These are phyloP conservation scores for Rhododendron molle DNA, from an alignment of 148 eudicot species.

Conservation along the genomic window DNA sequence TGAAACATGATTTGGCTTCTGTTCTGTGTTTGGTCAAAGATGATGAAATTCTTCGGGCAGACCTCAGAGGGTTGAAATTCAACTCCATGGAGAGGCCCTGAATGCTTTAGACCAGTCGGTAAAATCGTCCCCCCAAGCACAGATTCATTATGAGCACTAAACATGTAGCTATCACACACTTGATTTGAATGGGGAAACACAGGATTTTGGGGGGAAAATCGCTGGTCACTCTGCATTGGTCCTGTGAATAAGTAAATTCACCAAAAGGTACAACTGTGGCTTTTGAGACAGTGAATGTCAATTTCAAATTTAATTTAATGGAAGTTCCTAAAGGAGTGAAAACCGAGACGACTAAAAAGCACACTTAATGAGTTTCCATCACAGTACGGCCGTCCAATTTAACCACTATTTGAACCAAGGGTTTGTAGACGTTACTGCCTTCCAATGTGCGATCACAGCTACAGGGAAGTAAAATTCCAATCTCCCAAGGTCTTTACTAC, in stretches of 20 bases:
- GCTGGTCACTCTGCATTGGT: conserved; percentile 43
- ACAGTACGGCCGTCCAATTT: conserved; percentile 17
- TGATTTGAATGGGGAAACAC: conserved; percentile 29
- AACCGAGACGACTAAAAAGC: conserved; percentile 17
- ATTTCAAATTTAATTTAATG: neutral
- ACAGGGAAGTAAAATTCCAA: conserved; percentile 17
- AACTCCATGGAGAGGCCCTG: conserved; percentile 26
- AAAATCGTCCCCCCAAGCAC: conserved; percentile 20
- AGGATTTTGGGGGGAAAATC: conserved; percentile 20
- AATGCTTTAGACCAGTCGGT: conserved; percentile 17
- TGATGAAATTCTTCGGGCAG: conserved; percentile 52
- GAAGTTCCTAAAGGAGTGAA: neutral
- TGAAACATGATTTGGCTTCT: conserved; percentile 56
- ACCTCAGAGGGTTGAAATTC: conserved; percentile 47
- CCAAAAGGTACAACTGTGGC: conserved; percentile 1
- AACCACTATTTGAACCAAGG: conserved; percentile 7
- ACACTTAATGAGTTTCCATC: conserved; percentile 25
- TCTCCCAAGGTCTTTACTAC: conserved; percentile 13
- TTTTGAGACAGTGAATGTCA: neutral
- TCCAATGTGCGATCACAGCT: conserved; percentile 6
- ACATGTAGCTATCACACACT: conserved; percentile 21
- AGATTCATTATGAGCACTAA: conserved; percentile 22
- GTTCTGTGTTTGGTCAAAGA: conserved; percentile 48
- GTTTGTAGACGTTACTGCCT: conserved; percentile 5
- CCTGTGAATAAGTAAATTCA: conserved; percentile 3